Evolutionary conservation across 371 early-diverging fungal genomes (phyloP), one percentile per base, ranked within the genome.

Genomic region (Syncephalastrum sp.): DNA sequence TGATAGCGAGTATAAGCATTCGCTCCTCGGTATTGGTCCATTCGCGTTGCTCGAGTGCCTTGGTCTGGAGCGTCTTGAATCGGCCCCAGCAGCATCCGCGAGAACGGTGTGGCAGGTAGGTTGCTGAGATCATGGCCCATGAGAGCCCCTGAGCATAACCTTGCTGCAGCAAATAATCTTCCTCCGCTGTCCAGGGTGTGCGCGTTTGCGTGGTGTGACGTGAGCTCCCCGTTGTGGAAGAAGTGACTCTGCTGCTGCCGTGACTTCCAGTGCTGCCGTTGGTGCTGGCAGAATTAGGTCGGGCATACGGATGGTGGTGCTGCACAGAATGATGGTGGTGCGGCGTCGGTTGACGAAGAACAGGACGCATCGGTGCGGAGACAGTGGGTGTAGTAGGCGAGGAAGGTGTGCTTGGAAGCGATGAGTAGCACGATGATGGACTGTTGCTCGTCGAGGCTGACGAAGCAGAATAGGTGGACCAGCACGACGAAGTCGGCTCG

Each of bases 31-130:
- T 51, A 4, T 48, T 49, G 13, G 54, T 53, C 69, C 69, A 68
- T 55, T 61, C 64, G 16, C 64, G 54, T 8, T 64, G 62, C 25
- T 66, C 66, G 15, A 54, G 23, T 4, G 57, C 55, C 19, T 66
- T 66, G 19, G 61, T 57, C 45, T 78, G 78, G n/a, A 78, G 44
- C 10, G 78, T 75, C 48, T 78, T 78, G 56, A 72, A 78, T 8
- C 78, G 63, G 5, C 78, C 78, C 78, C 78, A 78, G 54, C 78
- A 78, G 41, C 78, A 78, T 0, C 78, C 78, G 57, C 78, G 68
- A 8, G 78, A 78, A 27, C 78, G 65, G 49, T 73, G 75, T 3
- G 78, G 73, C 3, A 78, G 66, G 49, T 78, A 78, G 4, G 70
- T 75, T 5, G 78, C 66, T 43, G 75, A 75, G 41, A 78, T 75